These are phyloP conservation scores for Eremothecium coryli DNA, from an alignment of 1,139 yeast species.

Conservation along the genomic window DNA sequence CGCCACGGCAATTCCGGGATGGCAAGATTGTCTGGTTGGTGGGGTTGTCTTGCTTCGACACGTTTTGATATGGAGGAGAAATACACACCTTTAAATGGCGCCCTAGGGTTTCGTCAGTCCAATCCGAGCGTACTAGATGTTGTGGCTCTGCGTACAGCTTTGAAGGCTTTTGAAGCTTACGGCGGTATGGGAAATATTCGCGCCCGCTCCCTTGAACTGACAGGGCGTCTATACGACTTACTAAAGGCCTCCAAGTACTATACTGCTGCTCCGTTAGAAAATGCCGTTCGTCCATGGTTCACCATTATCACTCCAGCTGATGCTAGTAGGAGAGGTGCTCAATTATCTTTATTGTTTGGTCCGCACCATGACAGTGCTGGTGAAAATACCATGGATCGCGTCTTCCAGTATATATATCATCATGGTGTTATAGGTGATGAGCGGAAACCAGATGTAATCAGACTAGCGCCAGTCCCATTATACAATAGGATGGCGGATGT, in stretches of 20 bases:
- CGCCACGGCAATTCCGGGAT: conserved; percentile 36
- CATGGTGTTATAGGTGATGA: conserved; percentile 77
- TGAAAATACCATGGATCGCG: conserved; percentile 52
- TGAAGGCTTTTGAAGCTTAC: conserved; percentile 48
- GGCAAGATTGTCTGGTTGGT: conserved; percentile 91
- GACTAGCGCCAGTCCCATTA: conserved; percentile 76
- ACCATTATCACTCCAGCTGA: conserved; percentile 64
- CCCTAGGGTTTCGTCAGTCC: conserved; percentile 83
- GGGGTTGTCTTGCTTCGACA: conserved; percentile 72
- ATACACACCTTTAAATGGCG: conserved; percentile 74
- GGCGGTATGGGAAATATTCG: conserved; percentile 60
- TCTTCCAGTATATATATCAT: conserved; percentile 40
- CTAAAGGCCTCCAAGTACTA: conserved; percentile 40
- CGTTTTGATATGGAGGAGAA: conserved; percentile 73
- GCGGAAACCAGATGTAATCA: conserved; percentile 76
- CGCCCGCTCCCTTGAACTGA: conserved; percentile 47
- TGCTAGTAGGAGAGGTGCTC: conserved; percentile 57
- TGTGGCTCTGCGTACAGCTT: conserved; percentile 58
- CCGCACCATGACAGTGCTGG: conserved; percentile 37
- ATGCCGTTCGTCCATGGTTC: conserved; percentile 34
- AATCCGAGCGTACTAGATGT: conserved; percentile 84
- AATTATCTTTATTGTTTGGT: conserved; percentile 61
- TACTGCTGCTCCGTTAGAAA: conserved; percentile 19
- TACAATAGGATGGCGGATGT: conserved; percentile 73
- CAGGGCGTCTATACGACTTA: conserved; percentile 45